Base-by-base conservation (phyloP, 345 rosid genomes). In the Gynandropsis gynandra region DNA sequence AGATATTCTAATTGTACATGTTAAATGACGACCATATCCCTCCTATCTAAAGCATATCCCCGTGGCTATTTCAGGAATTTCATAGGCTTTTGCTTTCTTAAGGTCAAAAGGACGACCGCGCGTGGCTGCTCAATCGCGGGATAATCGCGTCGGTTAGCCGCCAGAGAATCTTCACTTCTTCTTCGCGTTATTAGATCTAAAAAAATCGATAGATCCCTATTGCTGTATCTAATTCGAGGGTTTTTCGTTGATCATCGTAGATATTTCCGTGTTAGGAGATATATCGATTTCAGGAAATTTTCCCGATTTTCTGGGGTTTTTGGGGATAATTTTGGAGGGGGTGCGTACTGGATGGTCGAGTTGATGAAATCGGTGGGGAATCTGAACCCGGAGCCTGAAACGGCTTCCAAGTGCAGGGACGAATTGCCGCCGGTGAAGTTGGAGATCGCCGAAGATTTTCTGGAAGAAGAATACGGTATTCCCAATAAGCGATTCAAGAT, bases 401-500 rank as follows among this genome's bases (percentile, higher is more conserved):
- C 76, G 65, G 21, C 78, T 63, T 63, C 79, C 1, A 66, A 53
- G 55, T 49, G 47, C 37, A 74, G 67, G 43, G 75, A 65, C 57
- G 80, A 76, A 72, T 51, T 64, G 9, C 79, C 87, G 9, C 79
- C 87, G 74, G 95, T 93, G 63, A 93, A 88, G 71, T 70, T 80
- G 36, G 99, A 88, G 90, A 75, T 85, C 69, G 69, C 36, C 0
- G 94, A 83, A 53, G 95, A 88, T 54, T 50, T 74, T 29, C 70
- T 79, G 58, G 92, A 81, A 66, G 99, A 88, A 56, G 80, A 74
- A 52, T 64, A 76, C 27, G 85, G 75, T 18, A 87, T 88, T 67
- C 76, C 69, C 63, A 65, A 44, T 61, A 88, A 93, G 76, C 82
- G 96, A 68, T 72, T 89, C 38, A 85, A 63, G 78, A 54, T 67